These are phyloP conservation scores for Rozella allomycis DNA, from an alignment of 371 early-diverging fungal genomes.

Conservation along the genomic window DNA sequence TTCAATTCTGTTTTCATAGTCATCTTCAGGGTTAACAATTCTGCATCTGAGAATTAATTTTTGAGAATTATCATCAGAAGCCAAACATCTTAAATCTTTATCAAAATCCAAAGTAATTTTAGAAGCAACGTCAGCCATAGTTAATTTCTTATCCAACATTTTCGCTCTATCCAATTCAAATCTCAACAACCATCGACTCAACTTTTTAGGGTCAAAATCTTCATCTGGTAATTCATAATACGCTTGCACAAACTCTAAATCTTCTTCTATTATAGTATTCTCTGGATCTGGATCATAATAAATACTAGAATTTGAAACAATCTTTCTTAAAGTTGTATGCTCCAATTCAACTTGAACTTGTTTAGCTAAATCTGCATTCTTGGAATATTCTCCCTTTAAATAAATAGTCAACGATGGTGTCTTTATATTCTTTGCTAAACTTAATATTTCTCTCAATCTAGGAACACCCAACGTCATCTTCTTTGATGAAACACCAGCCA, in stretches of 20 bases:
- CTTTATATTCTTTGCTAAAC: slow-evolving; percentile 90
- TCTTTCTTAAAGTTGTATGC: slow-evolving; percentile 66
- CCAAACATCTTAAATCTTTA: slow-evolving; percentile 53
- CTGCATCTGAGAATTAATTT: slow-evolving; percentile 78
- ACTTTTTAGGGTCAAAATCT: slow-evolving; percentile 23
- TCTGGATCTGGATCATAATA: slow-evolving; percentile 89
- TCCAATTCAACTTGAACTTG: slow-evolving; percentile 75
- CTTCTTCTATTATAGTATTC: slow-evolving; percentile 68
- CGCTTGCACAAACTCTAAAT: slow-evolving; percentile 74
- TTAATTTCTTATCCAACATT: slow-evolving; percentile 74
- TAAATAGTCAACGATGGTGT: slow-evolving; percentile 85
- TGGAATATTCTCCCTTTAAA: slow-evolving; percentile 48
- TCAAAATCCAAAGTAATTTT: slow-evolving; percentile 38
- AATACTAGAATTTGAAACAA: slow-evolving; percentile 72
- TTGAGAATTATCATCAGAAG: slow-evolving; percentile 77
- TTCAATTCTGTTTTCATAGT: slow-evolving; percentile 23
- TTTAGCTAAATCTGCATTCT: slow-evolving; percentile 67
- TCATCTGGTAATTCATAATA: slow-evolving; percentile 76
- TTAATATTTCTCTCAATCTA: slow-evolving; percentile 98
- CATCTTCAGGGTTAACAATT: slow-evolving; percentile 44
- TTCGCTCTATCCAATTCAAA: slow-evolving; percentile 59
- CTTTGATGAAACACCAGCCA: slow-evolving; percentile 94
- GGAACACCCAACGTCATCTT: slow-evolving; percentile 98
- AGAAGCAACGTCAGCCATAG: slow-evolving; percentile 50
- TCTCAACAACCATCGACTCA: slow-evolving; percentile 89